Evolutionary conservation across 805 yeast genomes (phyloP).

Genomic region (Wickerhamiella musiphila): DNA sequence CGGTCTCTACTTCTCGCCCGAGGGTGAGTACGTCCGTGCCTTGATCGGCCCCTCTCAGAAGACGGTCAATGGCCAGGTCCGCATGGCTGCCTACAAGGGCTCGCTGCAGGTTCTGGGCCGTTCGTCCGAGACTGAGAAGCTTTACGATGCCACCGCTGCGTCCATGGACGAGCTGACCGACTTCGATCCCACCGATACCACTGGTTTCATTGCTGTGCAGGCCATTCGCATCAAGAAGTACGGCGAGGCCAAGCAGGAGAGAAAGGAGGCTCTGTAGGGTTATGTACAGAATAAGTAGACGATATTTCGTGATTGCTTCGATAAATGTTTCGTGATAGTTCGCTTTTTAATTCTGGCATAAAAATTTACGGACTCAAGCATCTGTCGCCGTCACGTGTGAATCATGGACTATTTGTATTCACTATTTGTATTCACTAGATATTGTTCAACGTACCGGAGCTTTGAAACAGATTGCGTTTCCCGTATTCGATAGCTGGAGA

Average conservation of each 20-base stretch:
- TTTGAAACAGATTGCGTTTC: too few species aligned
- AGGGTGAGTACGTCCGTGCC: constrained; percentile 81
- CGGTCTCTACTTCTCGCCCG: constrained; percentile 97
- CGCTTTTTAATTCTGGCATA: too few species aligned
- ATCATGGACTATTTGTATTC: too few species aligned
- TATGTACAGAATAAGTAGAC: too few species aligned
- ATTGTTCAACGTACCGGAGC: too few species aligned
- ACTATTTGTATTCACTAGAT: too few species aligned
- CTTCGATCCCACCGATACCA: constrained; percentile 89
- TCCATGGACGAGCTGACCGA: constrained; percentile 99
- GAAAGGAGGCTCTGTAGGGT: constrained; percentile 30
- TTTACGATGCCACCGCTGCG: constrained; percentile 94
- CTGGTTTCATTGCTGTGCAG: constrained; percentile 96
- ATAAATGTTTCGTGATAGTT: too few species aligned
- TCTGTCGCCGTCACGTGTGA: too few species aligned
- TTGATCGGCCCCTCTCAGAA: constrained; percentile 76
- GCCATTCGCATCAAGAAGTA: constrained; percentile 96
- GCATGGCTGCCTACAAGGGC: constrained; percentile 90
- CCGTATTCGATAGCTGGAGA: too few species aligned
- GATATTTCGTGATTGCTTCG: too few species aligned
- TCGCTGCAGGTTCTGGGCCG: constrained; percentile 72
- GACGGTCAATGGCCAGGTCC: constrained; percentile 91
- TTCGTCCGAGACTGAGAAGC: constrained; percentile 86
- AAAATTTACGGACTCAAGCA: too few species aligned
- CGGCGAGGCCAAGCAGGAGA: constrained; percentile 86